These are phyloP conservation scores for Botrytis fabae DNA, from an alignment of 2,329 filamentous ascomycete species.

Conservation along the genomic window DNA sequence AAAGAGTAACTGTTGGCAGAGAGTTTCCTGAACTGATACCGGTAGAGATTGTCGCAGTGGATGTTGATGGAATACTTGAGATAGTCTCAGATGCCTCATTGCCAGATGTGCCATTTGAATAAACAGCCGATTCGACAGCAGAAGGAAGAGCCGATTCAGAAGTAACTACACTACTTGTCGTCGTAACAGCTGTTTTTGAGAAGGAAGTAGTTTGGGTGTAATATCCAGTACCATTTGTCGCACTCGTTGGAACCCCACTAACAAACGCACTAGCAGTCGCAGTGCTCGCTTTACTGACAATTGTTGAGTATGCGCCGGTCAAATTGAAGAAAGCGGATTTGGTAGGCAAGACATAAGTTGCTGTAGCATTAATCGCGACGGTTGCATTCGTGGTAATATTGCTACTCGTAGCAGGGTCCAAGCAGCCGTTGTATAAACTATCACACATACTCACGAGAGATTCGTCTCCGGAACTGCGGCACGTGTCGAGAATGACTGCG, in stretches of 20 bases:
- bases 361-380: not conserved
- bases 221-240: not conserved
- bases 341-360: not conserved
- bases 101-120: not conserved
- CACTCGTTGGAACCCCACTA: not conserved
- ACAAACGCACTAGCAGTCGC: not conserved
- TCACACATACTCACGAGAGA: slow-evolving; percentile 5
- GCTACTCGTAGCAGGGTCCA: slow-evolving; percentile 10
- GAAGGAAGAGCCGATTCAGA: not conserved
- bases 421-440: slow-evolving; percentile 16
- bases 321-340: slow-evolving; percentile 2
- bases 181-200: not conserved
- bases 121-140: not conserved
- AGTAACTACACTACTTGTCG: not conserved
- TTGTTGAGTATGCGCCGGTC: not conserved
- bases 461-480: not conserved
- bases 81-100: too few species aligned
- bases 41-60: not conserved
- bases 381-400: slow-evolving; percentile 9
- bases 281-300: not conserved
- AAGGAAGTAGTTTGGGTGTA: not conserved
- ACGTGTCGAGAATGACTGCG: not conserved
- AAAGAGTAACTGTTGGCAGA: not conserved
- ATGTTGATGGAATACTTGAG: not conserved
- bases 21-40: not conserved